A percentile compares a stretch with the other conserved stretches of the same genome.
These are phyloP conservation scores for Somion occarium DNA, from an alignment of 1,284 basidiomycete species.

Conservation along the genomic window DNA sequence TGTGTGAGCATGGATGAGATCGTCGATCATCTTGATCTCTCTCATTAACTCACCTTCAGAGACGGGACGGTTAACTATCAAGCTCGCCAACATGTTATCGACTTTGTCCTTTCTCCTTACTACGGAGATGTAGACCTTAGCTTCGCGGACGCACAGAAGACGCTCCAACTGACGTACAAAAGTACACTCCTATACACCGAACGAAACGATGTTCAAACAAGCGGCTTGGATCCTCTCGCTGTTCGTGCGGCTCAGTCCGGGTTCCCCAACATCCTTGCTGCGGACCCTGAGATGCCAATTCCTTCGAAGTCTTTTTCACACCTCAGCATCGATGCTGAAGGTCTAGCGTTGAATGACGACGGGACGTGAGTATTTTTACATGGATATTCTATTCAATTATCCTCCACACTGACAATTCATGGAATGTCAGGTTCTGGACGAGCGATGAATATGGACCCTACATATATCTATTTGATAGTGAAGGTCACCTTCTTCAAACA, in stretches of 20 bases:
- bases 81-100: constrained; percentile 50
- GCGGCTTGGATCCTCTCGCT: constrained; percentile 54
- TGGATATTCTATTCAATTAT: neutral
- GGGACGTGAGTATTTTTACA: constrained; percentile 43
- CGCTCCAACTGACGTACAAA: constrained; percentile 48
- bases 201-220: constrained; percentile 43
- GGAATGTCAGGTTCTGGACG: constrained; percentile 44
- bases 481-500: constrained; percentile 47
- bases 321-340: constrained; percentile 58
- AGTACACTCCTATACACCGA: constrained; percentile 56
- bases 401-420: constrained; percentile 1
- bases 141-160: constrained; percentile 48
- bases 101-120: constrained; percentile 58
- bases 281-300: constrained; percentile 41
- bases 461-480: constrained; percentile 49
- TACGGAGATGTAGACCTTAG: constrained; percentile 40
- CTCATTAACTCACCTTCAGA: constrained; percentile 24
- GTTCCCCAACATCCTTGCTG: constrained; percentile 20
- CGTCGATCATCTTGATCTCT: too few species aligned
- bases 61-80: constrained; percentile 56
- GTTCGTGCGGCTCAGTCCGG: constrained; percentile 37
- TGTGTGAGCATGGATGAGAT: constrained; percentile 26
- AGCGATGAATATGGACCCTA: constrained; percentile 72
- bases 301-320: constrained; percentile 39
- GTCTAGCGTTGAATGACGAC: constrained; percentile 52